Conservation (phyloP, 805 yeast species). For the Zygosaccharomyces kombuchaensis region DNA sequence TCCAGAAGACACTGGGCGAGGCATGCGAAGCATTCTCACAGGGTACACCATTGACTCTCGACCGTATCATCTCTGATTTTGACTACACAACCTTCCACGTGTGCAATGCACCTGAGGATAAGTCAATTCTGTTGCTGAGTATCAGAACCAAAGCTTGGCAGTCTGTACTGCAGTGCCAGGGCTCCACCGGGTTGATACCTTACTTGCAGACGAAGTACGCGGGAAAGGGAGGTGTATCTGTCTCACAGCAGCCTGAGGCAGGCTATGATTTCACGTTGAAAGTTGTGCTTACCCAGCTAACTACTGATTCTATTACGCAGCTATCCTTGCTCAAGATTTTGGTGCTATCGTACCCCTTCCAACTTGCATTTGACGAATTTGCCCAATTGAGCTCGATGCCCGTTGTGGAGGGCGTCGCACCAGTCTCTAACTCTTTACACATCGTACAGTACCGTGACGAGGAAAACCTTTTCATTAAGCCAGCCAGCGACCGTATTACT, state of each 20-base stretch:
- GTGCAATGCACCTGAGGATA: slow-evolving; percentile 67
- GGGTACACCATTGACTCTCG: slow-evolving; percentile 45
- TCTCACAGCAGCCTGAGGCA: slow-evolving; percentile 42
- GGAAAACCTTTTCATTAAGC: slow-evolving; percentile 85
- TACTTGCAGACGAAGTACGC: slow-evolving; percentile 23
- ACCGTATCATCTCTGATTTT: slow-evolving; percentile 88
- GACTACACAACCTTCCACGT: slow-evolving; percentile 94
- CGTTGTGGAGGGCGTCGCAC: slow-evolving; percentile 25
- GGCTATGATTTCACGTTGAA: slow-evolving; percentile 80
- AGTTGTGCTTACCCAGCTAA: slow-evolving; percentile 58
- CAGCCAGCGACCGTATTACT: slow-evolving; percentile 93
- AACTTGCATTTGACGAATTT: slow-evolving; percentile 76
- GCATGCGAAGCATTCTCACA: slow-evolving; percentile 31
- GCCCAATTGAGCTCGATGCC: slow-evolving; percentile 50
- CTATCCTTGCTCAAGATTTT: slow-evolving; percentile 77
- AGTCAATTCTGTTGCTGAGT: slow-evolving; percentile 38
- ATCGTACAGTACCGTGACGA: slow-evolving; percentile 82
- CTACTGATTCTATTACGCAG: slow-evolving; percentile 51
- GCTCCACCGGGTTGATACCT: slow-evolving; percentile 16
- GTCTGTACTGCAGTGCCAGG: slow-evolving; percentile 21
- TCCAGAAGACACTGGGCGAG: slow-evolving; percentile 75
- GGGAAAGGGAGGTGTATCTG: slow-evolving; percentile 22
- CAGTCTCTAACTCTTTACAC: slow-evolving; percentile 26
- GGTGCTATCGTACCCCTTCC: slow-evolving; percentile 89
- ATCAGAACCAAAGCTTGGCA: slow-evolving; percentile 34